Percentiles rank a stretch among this genome's conserved stretches.
phyloP scores from a whole-genome alignment of 2,329 filamentous ascomycete species.

The Xylariomycetidae sp. region DNA sequence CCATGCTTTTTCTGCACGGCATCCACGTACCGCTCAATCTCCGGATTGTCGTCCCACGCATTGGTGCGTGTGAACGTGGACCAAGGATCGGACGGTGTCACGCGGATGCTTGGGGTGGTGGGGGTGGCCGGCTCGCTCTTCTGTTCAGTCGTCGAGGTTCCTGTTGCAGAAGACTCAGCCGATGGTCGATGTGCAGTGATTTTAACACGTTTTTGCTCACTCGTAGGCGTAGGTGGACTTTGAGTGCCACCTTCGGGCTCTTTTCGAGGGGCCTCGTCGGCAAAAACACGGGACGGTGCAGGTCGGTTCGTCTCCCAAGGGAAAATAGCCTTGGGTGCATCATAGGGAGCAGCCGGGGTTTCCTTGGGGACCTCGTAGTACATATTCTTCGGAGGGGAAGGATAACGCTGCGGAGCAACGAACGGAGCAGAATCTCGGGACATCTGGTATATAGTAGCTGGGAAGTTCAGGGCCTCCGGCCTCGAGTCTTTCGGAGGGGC shows the following conservation, averaged over 20 bases:
- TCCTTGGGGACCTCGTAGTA: conserved; percentile 76
- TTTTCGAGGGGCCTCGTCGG: conserved; percentile 40
- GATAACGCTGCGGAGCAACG: conserved; percentile 68
- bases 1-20: conserved; percentile 61
- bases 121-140: conserved; percentile 41
- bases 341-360: conserved; percentile 44
- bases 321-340: conserved; percentile 67
- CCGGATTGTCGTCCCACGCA: conserved; percentile 87
- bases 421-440: conserved; percentile 70
- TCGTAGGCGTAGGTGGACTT: conserved; percentile 11
- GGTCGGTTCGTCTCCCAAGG: conserved; percentile 77
- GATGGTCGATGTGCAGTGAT: conserved; percentile 10
- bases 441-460: conserved; percentile 74
- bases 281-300: conserved; percentile 59
- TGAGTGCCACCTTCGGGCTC: conserved; percentile 4
- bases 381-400: conserved; percentile 80
- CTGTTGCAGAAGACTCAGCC: conserved; percentile 31
- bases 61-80: conserved; percentile 69
- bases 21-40: conserved; percentile 83
- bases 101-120: conserved; percentile 40
- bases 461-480: conserved; percentile 83
- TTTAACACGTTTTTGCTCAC: no score
- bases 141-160: conserved; percentile 29
- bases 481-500: conserved; percentile 60
- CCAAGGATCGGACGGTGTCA: conserved; percentile 57